Percentiles rank a stretch among this genome's conserved stretches.
These are phyloP conservation scores for Backusella mclennaniae DNA, from an alignment of 192 early-diverging fungal species.

Conservation along the genomic window DNA sequence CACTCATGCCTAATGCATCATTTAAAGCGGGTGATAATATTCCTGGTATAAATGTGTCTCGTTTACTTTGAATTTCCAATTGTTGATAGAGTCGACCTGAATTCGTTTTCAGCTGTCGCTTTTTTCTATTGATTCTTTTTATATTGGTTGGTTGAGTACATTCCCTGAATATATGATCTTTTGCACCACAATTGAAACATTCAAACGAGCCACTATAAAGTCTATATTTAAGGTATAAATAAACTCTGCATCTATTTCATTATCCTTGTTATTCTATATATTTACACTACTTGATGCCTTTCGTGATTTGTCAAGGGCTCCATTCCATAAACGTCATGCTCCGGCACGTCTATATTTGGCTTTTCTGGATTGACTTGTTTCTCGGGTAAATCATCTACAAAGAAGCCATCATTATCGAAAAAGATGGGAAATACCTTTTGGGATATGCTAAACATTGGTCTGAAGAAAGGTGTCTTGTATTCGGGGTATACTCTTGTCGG, in stretches of 20 bases:
- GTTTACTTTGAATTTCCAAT: background rate
- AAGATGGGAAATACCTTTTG: slow-evolving; percentile 1
- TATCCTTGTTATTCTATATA: background rate
- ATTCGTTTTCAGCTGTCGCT: background rate
- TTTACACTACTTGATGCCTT: background rate
- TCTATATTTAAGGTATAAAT: background rate
- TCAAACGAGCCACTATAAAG: background rate
- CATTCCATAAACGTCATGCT: background rate
- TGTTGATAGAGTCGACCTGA: background rate
- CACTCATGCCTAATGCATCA: background rate
- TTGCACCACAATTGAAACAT: background rate
- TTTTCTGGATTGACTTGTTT: slow-evolving; percentile 1
- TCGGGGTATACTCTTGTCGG: background rate
- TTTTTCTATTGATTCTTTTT: background rate
- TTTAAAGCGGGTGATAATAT: background rate
- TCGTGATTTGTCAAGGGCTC: background rate
- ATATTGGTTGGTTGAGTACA: background rate
- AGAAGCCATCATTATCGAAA: background rate
- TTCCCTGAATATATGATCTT: background rate
- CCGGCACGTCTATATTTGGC: background rate
- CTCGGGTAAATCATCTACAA: background rate
- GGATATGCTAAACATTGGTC: background rate
- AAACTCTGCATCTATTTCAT: background rate
- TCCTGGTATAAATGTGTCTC: background rate
- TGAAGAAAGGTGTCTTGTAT: background rate